These are phyloP conservation scores for Blastomyces emzantsi DNA, from an alignment of 2,329 filamentous ascomycete species.

Conservation along the genomic window DNA sequence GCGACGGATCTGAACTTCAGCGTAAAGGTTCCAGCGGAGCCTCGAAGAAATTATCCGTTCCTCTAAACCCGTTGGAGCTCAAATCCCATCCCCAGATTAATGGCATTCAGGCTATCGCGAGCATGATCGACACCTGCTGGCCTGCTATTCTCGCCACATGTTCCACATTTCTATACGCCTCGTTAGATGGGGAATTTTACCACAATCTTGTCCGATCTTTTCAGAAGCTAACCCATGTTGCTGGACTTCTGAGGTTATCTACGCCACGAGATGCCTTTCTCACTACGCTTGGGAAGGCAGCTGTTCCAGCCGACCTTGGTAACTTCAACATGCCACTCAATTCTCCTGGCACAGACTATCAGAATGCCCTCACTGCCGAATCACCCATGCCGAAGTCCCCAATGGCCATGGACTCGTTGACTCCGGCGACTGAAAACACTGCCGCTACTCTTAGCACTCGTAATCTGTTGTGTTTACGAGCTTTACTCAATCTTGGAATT, in stretches of 20 bases:
- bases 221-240: constrained; percentile 91
- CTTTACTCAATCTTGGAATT: constrained; percentile 89
- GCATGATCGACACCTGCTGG: constrained; percentile 87
- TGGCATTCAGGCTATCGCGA: constrained; percentile 67
- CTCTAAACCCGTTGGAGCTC: constrained; percentile 71
- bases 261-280: constrained; percentile 92
- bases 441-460: constrained; percentile 64
- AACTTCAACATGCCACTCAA: constrained; percentile 18
- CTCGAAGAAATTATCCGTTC: constrained; percentile 31
- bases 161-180: constrained; percentile 88
- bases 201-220: constrained; percentile 85
- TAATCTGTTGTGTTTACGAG: constrained; percentile 81
- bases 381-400: constrained; percentile 20
- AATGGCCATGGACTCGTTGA: constrained; percentile 22
- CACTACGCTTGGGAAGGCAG: constrained; percentile 86
- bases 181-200: constrained; percentile 88
- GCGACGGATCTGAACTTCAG: constrained; percentile 26
- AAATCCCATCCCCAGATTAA: constrained; percentile 61
- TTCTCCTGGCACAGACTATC: constrained; percentile 17
- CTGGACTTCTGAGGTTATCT: constrained; percentile 70
- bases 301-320: constrained; percentile 66
- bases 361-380: constrained; percentile 23
- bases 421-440: constrained; percentile 32
- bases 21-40: constrained; percentile 21
- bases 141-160: constrained; percentile 89